These are phyloP conservation scores for Pseudogymnoascus sp. DNA, from an alignment of 2,329 filamentous ascomycete species.

Conservation along the genomic window DNA sequence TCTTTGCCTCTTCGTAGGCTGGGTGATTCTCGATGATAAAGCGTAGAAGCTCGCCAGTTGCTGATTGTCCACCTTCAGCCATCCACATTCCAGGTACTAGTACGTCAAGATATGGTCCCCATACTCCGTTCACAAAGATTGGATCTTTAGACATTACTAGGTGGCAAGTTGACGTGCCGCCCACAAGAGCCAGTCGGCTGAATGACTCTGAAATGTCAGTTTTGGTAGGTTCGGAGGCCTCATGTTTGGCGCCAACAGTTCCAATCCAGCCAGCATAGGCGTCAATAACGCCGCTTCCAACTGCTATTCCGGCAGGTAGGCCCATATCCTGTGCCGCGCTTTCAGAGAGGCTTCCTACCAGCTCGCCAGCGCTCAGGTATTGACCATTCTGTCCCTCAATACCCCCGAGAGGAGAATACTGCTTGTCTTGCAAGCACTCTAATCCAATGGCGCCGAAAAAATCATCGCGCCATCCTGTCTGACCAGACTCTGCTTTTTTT, in stretches of 20 bases:
- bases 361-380: conserved; percentile 85
- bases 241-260: conserved; percentile 90
- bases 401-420: conserved; percentile 89
- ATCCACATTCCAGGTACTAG: conserved; percentile 91
- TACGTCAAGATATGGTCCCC: conserved; percentile 95
- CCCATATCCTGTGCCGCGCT: conserved; percentile 78
- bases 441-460: conserved; percentile 83
- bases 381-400: conserved; percentile 90
- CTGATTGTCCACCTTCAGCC: conserved; percentile 93
- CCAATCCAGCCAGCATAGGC: conserved; percentile 98
- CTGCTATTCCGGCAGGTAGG: conserved; percentile 76
- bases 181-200: conserved; percentile 84
- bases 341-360: conserved; percentile 76
- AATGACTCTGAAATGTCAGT: conserved; percentile 92
- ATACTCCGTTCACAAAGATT: conserved; percentile 90
- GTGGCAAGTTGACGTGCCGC: conserved; percentile 95
- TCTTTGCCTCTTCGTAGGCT: conserved; percentile 71
- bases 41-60: conserved; percentile 87
- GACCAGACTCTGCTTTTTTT: conserved; percentile 92
- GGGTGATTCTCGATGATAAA: conserved; percentile 94
- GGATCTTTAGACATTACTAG: conserved; percentile 89
- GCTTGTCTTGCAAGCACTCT: conserved; percentile 71
- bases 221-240: conserved; percentile 53
- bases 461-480: conserved; percentile 97
- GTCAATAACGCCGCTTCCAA: conserved; percentile 95